Base-by-base conservation (phyloP, 2,329 filamentous ascomycete species). In the Blastomyces gilchristii region DNA sequence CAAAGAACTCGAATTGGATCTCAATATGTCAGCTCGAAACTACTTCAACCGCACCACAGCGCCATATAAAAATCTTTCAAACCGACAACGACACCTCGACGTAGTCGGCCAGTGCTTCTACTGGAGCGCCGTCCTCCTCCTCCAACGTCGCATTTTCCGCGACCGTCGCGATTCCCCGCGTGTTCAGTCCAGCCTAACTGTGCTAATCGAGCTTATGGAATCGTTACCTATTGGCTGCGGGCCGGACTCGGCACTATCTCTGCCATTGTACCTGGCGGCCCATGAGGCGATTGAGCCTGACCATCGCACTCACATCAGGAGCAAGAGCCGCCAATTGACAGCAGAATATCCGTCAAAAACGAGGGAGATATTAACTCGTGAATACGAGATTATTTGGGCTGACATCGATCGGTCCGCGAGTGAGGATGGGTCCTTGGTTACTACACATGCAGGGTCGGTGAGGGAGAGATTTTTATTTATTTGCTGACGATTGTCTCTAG, bases 211-310 rank as follows among this genome's bases (percentile, higher is more conserved):
- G 43, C 43, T 60, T 14, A 49, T 60, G 25, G 58, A 60, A 25
- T 60, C 41, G 25, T 50, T 60, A 25, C 43, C 58, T 2, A 60
- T 60, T 47, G 58, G 58, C 22, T 60, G 58, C 39, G 58, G 58
- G 31, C 58, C 58, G 25, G 58, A 60, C 12, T 60, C 58, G 11
- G 58, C 58, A 14, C 25, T 60, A 34, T 60, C 58, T 6, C 22
- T 60, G 16, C 45, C 58, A 16, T 28, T 60, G 22, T 60, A 60
- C 39, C 28, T 60, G 9, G 58, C 58, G 31, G 58, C 58, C 7
- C 28, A 16, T 60, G 58, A 60, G 45, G 58, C 58, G 14, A 60
- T 60, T 60, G 58, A 49, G 25, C 58, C 11, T 34, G 58, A 60
- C 9, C 58, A 60, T 60, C 58, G 58, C 22, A 28, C 25, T 12